A percentile compares a stretch with the other conserved stretches of the same genome.
Evolutionary conservation across 1,139 yeast species (phyloP).

Genomic region (Magnusiomyces sp.): DNA sequence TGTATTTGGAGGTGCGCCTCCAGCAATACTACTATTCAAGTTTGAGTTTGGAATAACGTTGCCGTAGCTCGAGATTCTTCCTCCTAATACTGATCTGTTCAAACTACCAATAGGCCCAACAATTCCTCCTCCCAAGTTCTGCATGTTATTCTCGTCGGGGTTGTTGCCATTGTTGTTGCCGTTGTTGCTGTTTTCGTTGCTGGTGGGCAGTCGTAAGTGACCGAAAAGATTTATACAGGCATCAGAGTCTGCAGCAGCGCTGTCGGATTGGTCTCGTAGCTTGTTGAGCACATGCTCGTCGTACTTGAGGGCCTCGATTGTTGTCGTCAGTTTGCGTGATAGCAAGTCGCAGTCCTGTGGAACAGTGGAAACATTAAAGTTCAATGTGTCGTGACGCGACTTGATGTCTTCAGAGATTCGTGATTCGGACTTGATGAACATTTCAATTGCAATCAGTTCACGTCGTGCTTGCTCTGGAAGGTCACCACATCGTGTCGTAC

Average conservation of each 20-base stretch:
- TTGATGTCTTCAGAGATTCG: slow-evolving; percentile 72
- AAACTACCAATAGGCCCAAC: background rate
- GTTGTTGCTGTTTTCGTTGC: slow-evolving; percentile 1
- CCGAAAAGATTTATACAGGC: slow-evolving; percentile 57
- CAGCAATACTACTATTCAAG: too few relatives aligned
- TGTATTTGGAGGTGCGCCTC: too few relatives aligned
- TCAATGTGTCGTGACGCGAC: slow-evolving; percentile 55
- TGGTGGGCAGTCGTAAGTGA: slow-evolving; percentile 47
- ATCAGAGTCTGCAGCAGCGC: slow-evolving; percentile 48
- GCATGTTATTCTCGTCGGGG: too few relatives aligned
- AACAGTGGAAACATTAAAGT: slow-evolving; percentile 63
- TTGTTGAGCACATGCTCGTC: slow-evolving; percentile 49
- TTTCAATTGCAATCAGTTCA: slow-evolving; percentile 74
- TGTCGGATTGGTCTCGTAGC: slow-evolving; percentile 37
- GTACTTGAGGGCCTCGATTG: slow-evolving; percentile 60
- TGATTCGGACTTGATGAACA: slow-evolving; percentile 76
- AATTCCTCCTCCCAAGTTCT: background rate
- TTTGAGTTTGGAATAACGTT: too few relatives aligned
- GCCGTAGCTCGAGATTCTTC: too few relatives aligned
- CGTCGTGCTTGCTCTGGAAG: slow-evolving; percentile 67
- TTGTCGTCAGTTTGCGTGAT: slow-evolving; percentile 51
- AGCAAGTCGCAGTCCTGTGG: slow-evolving; percentile 79
- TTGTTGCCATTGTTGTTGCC: slow-evolving; percentile 16
- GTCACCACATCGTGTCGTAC: slow-evolving; percentile 82
- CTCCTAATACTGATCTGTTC: too few relatives aligned